These are phyloP conservation scores for Echium plantagineum DNA, from an alignment of 257 asterid species.

Conservation along the genomic window DNA sequence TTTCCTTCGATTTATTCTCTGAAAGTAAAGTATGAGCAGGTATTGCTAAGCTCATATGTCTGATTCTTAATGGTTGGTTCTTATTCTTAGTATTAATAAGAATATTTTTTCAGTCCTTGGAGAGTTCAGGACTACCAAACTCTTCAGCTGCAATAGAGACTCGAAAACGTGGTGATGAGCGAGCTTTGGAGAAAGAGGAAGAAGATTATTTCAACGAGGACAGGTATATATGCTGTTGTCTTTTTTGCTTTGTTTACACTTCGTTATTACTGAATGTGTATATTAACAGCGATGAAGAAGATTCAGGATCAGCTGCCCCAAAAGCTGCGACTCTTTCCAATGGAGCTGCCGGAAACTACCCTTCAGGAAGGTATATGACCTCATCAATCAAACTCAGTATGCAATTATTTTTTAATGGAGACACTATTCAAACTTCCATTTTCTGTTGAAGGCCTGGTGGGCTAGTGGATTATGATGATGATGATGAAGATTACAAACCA, in stretches of 20 bases:
- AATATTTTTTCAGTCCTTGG: constrained; percentile 43
- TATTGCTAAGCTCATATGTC: constrained; percentile 9
- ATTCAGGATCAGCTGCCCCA: constrained; percentile 64
- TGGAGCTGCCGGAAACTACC: constrained; percentile 42
- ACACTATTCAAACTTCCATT: constrained; percentile 3
- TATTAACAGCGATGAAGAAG: constrained; percentile 79
- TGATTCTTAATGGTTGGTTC: constrained; percentile 1
- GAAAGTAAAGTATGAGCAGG: constrained; percentile 95
- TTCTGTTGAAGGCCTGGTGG: constrained; percentile 60
- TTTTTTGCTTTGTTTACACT: neutral
- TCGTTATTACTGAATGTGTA: constrained; percentile 9
- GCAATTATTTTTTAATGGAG: neutral
- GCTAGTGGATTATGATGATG: constrained; percentile 93
- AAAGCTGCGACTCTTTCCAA: constrained; percentile 37
- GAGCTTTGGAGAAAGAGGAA: constrained; percentile 94
- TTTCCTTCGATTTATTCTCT: constrained; percentile 56
- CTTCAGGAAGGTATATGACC: constrained; percentile 39
- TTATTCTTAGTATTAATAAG: constrained; percentile 10
- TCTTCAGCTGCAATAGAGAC: constrained; percentile 40
- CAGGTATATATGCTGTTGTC: constrained; percentile 34
- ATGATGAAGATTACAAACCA: constrained; percentile 53
- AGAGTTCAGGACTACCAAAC: constrained; percentile 44
- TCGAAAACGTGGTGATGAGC: constrained; percentile 77
- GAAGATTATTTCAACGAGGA: constrained; percentile 92
- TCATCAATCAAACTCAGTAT: neutral